Evolutionary conservation across 768 basidiomycete species (phyloP), one percentile per base, ranked within the genome.

Genomic region (Leccinum ochraceum): DNA sequence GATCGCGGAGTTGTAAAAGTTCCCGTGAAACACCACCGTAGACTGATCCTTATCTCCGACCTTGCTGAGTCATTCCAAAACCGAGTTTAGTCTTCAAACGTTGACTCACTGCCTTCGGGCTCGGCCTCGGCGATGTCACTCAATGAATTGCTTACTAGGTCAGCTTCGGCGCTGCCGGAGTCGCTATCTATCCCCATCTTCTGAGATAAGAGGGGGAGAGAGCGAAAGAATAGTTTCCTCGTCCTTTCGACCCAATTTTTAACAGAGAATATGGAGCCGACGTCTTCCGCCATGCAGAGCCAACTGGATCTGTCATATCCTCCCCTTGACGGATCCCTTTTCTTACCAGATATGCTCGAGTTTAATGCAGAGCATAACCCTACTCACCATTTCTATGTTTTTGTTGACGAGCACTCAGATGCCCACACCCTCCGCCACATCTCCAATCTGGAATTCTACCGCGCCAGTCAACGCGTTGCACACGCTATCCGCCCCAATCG

Each of bases 401-500:
- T 73, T 46, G 53, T 69, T 10, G 71, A 73, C 34, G 65, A 60
- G 32, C 58, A 58, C 1, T 59, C 39, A 42, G 17, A 42, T 42
- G 8, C 30, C 24, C 51, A 69, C 5, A 46, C 13, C 2, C 60
- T 73, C 13, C 68, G 69, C 7, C 58, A 63, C 30, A 74, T 83
- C 30, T 72, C 77, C 6, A 75, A 76, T 54, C 57, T 79, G 8
- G 80, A 83, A 56, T 83, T 81, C 62, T 75, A 72, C 17, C 76
- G 77, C 10, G 82, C 81, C 9, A 75, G 73, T 46, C 77, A 82
- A 59, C 76, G 80, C 16, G 68, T 77, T 24, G 80, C 80, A 0
- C 78, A 78, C 61, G 60, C 66, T 26, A 49, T 82, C 13, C 71
- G 77, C 16, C 80, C 79, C 1, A 61, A 63, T 17, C 71, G 76